These are phyloP conservation scores for Trametes versicolor DNA, from an alignment of 1,284 basidiomycete species.

Conservation along the genomic window DNA sequence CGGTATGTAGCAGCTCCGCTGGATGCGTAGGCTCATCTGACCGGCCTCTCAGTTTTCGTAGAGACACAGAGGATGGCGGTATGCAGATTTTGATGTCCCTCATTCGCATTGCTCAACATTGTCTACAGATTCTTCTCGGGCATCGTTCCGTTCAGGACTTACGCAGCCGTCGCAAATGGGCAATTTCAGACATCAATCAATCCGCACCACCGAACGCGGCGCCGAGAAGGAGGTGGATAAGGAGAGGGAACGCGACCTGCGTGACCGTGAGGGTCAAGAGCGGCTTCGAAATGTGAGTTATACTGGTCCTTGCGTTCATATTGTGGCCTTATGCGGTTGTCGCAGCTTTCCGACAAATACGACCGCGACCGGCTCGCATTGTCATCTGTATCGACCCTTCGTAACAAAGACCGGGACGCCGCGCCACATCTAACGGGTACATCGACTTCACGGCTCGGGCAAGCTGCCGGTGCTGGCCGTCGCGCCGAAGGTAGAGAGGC, in stretches of 20 bases:
- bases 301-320: neutral
- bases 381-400: constrained; percentile 54
- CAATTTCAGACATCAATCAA: constrained; percentile 86
- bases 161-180: constrained; percentile 90
- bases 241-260: constrained; percentile 70
- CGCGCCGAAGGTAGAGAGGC: constrained; percentile 66
- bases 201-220: constrained; percentile 74
- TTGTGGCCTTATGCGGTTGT: constrained; percentile 15
- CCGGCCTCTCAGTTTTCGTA: constrained; percentile 63
- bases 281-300: constrained; percentile 73
- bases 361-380: constrained; percentile 80
- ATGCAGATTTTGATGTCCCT: constrained; percentile 31
- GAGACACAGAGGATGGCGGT: constrained; percentile 80
- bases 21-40: constrained; percentile 11
- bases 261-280: constrained; percentile 81
- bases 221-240: constrained; percentile 67
- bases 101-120: constrained; percentile 17
- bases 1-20: constrained; percentile 52
- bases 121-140: constrained; percentile 63
- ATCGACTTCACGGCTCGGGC: constrained; percentile 53
- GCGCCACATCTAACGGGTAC: constrained; percentile 66
- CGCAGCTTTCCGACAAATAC: constrained; percentile 83
- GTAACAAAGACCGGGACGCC: constrained; percentile 74
- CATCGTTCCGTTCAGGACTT: constrained; percentile 74
- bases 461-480: constrained; percentile 54